Base-by-base conservation (phyloP, 108 stramenopile genomes). In the Discostella stelligeroides region DNA sequence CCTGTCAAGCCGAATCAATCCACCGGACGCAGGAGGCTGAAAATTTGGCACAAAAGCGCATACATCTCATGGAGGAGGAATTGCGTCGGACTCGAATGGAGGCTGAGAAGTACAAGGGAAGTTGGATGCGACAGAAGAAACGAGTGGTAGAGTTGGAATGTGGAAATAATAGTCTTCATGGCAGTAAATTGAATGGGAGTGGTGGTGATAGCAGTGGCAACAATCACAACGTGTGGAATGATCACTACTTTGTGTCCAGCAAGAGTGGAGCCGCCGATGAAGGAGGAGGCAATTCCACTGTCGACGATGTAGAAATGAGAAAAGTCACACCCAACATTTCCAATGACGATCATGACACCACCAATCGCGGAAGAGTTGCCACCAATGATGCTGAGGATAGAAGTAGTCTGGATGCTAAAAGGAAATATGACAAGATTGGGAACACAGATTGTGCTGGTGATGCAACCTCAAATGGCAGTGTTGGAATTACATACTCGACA, bases 1-100 rank as follows among this genome's bases (percentile, higher is more conserved):
- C 69, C 14, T 48, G 63, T 42, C 34, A 45, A 11, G 38, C 56
- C 14, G 64, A 70, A 60, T 70, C 63, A 4, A 28, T 34, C 21
- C 57, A 59, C n/a, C 55, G 51, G 7, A 45, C 37, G 18, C 37
- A 64, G 45, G 20, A n/a, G 0, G 60, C 76, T 45, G 68, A 76
- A 58, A 38, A 15, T 6, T 56, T 69, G 10, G 77, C 77, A 0
- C 29, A 49, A 24, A 20, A 51, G 17, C 46, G 49, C 10, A 62
- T 72, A 4, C 70, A 68, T 58, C 43, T 67, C n/a, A 59, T 68
- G 1, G 60, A 80, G 48, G 79, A 80, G 60, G 71, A 80, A 34
- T 58, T 73, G 24, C 60, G 66, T 1, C 41, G 71, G 7, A 66
- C 50, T 15, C 71, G 68, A 59, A 66, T 58, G 41, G 76, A 78